Conservation (phyloP, 305 asterid genomes). For the Striga hermonthica region DNA sequence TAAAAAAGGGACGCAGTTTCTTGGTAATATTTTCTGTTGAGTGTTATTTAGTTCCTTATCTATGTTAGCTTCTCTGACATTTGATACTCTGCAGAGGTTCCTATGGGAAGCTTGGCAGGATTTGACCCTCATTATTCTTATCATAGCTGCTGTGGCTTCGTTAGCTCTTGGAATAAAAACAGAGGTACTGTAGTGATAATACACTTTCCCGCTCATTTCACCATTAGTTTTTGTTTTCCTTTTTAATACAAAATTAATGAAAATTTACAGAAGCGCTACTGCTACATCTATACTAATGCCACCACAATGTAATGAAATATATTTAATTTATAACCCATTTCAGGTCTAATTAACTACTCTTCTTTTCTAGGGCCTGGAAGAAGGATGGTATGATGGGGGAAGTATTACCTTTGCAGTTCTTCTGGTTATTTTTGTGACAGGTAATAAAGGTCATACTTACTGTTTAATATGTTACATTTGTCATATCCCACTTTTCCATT, state of each 20-base stretch:
- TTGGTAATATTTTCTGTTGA: slow-evolving; percentile 44
- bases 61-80: slow-evolving; percentile 21
- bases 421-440: slow-evolving; percentile 88
- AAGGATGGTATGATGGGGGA: slow-evolving; percentile 99
- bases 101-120: slow-evolving; percentile 98
- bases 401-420: slow-evolving; percentile 92
- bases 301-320: slow-evolving; percentile 17
- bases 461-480: slow-evolving; percentile 20
- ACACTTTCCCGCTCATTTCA: slow-evolving; percentile 18
- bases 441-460: slow-evolving; percentile 36
- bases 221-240: not conserved
- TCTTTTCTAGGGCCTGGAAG: slow-evolving; percentile 58
- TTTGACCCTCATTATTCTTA: slow-evolving; percentile 80
- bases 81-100: slow-evolving; percentile 54
- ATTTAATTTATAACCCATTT: not conserved
- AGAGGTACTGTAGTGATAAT: slow-evolving; percentile 45
- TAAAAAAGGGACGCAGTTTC: slow-evolving; percentile 78
- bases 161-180: slow-evolving; percentile 86
- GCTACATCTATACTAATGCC: slow-evolving; percentile 19
- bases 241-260: not conserved
- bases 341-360: slow-evolving; percentile 1
- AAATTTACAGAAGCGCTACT: not conserved
- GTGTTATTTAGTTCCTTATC: slow-evolving; percentile 23
- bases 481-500: slow-evolving; percentile 1
- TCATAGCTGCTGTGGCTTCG: slow-evolving; percentile 78